A percentile compares a stretch with the other conserved stretches of the same genome.
Evolutionary conservation across 1,284 basidiomycete genomes (phyloP).

Genomic region (Apiotrichum mycotoxinovorans): DNA sequence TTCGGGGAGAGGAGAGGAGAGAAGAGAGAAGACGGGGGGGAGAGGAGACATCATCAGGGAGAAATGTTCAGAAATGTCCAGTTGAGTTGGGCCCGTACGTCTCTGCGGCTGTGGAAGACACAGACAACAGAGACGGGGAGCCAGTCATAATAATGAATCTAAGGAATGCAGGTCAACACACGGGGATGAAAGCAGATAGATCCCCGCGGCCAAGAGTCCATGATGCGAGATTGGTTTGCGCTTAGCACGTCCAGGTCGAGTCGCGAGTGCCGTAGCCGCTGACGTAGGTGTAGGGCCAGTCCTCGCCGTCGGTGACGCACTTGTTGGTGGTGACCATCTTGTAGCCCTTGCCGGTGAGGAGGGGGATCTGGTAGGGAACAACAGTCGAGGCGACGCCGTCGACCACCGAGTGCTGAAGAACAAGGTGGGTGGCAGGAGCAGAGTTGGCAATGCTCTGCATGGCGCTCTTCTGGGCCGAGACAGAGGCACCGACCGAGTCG

Average conservation of each 20-base stretch:
- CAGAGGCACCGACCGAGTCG: constrained; percentile 36
- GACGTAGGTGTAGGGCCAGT: constrained; percentile 46
- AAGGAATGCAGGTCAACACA: no score
- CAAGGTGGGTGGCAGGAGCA: constrained; percentile 36
- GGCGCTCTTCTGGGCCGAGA: constrained; percentile 27
- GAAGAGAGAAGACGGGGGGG: no score
- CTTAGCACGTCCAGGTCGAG: constrained; percentile 41
- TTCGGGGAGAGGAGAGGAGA: neutral
- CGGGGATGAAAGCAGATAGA: no score
- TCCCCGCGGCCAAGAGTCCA: neutral
- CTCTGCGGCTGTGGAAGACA: neutral
- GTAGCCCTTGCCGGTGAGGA: constrained; percentile 40
- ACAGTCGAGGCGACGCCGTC: constrained; percentile 30
- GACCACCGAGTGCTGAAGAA: constrained; percentile 40
- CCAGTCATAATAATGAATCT: neutral
- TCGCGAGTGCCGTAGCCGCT: constrained; percentile 36
- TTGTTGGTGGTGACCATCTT: constrained; percentile 45
- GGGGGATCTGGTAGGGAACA: constrained; percentile 34
- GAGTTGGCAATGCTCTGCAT: constrained; percentile 28
- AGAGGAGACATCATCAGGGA: neutral
- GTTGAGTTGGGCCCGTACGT: neutral
- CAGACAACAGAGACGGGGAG: neutral
- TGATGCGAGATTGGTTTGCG: neutral
- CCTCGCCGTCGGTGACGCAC: constrained; percentile 42
- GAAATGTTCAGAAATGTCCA: neutral